Evolutionary conservation across 306 rosid species (phyloP), one percentile per base, ranked within the genome.

Genomic region (Vigna trinervia): DNA sequence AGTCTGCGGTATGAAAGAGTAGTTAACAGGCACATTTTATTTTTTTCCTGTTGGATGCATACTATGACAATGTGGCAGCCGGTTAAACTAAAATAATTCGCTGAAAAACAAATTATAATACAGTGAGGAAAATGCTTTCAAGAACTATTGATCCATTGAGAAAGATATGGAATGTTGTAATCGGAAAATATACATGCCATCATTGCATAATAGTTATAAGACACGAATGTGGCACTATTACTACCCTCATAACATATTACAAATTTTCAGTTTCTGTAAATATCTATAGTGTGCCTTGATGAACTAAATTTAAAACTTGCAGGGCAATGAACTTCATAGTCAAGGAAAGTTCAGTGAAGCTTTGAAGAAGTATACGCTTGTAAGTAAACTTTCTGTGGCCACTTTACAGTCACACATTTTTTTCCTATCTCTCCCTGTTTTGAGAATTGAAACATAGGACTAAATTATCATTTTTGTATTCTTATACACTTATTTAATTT

Each of bases 321-420:
- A 92, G 99, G 99, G 97, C 22, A 95, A 95, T 85, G 92, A 84
- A 69, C 86, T 92, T 88, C 99, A 95, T 77, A 87, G 14, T 79
- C 92, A 88, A 81, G 96, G 99, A 65, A 89, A 79, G 83, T 95
- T 78, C 84, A 26, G 36, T 32, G 97, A 95, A 52, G 99, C 99
- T 38, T 62, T 58, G 84, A 77, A 87, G 82, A 95, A 95, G 82
- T 95, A 95, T 82, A 80, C 80, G 81, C 90, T 81, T 69, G 98
- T 95, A 86, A 78, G 98, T 87, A 28, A 30, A 39, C 50, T 26
- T 66, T 54, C 53, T 70, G 32, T 59, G 52, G 71, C 46, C 57
- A 30, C 63, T 63, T 85, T 59, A 52, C 56, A 50, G 59, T 39
- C 68, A 8, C 63, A 7, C 23, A 41, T 65, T 11, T 32, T 59